phyloP scores from a whole-genome alignment of 805 yeast genomes.

The Wickerhamiella domercqiae region DNA sequence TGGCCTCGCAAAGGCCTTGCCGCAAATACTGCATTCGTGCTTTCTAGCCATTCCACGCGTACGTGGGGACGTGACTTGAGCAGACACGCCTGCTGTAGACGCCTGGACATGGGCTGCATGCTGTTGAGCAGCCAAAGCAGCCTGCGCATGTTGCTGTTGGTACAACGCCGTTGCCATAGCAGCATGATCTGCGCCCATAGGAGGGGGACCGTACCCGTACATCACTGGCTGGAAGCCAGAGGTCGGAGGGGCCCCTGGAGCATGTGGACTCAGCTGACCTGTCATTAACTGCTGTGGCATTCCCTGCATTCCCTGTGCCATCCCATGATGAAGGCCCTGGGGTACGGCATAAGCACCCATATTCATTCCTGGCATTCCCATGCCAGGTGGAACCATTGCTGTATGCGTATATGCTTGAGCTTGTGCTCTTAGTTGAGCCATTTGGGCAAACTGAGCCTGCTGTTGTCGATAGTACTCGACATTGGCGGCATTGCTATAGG shows the following conservation, averaged over 20 bases:
- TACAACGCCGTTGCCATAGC: background rate
- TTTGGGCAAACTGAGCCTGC: too few species aligned
- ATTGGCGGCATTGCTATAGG: constrained; percentile 1
- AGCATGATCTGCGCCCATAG: background rate
- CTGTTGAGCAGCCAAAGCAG: background rate
- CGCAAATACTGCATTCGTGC: constrained; percentile 36
- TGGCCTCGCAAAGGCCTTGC: constrained; percentile 71
- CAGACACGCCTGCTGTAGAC: background rate
- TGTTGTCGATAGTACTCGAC: constrained; percentile 3
- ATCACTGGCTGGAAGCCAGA: background rate
- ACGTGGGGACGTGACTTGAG: background rate
- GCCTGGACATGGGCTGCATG: background rate
- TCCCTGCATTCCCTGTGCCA: background rate
- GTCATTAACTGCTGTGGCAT: too few species aligned
- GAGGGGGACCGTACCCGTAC: background rate
- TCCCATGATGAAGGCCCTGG: too few species aligned
- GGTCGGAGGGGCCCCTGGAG: background rate
- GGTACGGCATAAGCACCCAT: too few species aligned
- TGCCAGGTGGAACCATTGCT: background rate
- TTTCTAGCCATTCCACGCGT: background rate
- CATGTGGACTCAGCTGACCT: too few species aligned
- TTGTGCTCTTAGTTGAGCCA: constrained; percentile 1
- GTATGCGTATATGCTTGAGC: constrained; percentile 6
- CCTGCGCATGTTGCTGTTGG: constrained; percentile 1
- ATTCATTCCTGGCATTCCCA: background rate